Base-by-base conservation (phyloP, 2,329 filamentous ascomycete species). In the Dryadomyces quercus-mongolicae region DNA sequence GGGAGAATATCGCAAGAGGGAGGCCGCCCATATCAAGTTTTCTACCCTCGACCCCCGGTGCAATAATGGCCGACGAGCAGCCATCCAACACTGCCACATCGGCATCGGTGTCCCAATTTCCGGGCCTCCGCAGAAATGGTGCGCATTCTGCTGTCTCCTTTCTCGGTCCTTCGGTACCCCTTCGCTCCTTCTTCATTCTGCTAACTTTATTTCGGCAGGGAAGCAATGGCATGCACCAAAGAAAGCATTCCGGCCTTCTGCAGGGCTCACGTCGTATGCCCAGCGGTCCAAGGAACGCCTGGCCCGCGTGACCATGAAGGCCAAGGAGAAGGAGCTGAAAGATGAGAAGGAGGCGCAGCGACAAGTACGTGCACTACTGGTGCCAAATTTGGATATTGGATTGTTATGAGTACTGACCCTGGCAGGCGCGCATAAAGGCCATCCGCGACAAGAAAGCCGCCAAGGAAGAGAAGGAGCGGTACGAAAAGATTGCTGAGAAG, bases 241-340 rank as follows among this genome's bases (percentile, higher is more conserved):
- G 67, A 87, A 85, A 59, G 82, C 93, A 1, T 97, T 97, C 70
- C 85, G 93, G 43, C 92, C 88, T 4, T 82, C 74, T 15, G 77
- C 86, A 10, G 89, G 91, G 25, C 78, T 90, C 61, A 87, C 81
- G 2, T 82, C 88, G 0, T 97, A 86, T 67, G 83, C 85, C 61
- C 85, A 89, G 69, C 84, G 92, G 53, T 73, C 81, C 48, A 83
- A 85, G 62, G 77, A 84, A 58, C 81, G 89, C 52, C 80, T 83
- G 58, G 78, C 83, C 8, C 77, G 84, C 62, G 78, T 81, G 13
- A 82, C 88, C n/a, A 80, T 87, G 62, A 97, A 96, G 73, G 88
- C 89, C 40, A 90, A 89, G 65, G 93, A 97, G 72, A 91, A 88
- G 70, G 90, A 96, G 69, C 82, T 98, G 82, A 94, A 92, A 74